A percentile compares a stretch with the other conserved stretches of the same genome.
Conservation (phyloP, 768 basidiomycete species). For the Sarcodon sp. region DNA sequence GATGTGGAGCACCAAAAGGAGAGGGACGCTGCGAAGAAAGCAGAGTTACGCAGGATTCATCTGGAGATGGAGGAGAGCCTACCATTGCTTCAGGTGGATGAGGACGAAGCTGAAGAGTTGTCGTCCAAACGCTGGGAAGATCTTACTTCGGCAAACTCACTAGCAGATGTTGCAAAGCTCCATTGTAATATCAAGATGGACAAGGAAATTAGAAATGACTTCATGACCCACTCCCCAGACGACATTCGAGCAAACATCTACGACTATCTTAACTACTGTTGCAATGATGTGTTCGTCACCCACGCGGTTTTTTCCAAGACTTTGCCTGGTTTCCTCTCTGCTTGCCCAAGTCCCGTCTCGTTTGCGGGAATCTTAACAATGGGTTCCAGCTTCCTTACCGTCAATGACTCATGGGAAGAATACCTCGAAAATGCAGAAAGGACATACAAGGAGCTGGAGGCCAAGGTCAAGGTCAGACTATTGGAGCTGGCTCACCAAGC, state of each 20-base stretch:
- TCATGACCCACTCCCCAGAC: slow-evolving; percentile 55
- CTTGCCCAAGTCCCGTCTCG: slow-evolving; percentile 86
- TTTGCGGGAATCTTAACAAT: slow-evolving; percentile 87
- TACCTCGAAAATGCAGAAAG: slow-evolving; percentile 73
- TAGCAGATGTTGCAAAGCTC: slow-evolving; percentile 83
- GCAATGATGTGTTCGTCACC: slow-evolving; percentile 73
- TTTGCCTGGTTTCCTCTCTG: slow-evolving; percentile 68
- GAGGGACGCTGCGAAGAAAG: slow-evolving; percentile 20
- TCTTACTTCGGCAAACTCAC: slow-evolving; percentile 81
- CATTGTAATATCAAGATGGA: slow-evolving; percentile 76
- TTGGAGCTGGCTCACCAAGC: slow-evolving; percentile 55
- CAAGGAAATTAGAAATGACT: slow-evolving; percentile 67
- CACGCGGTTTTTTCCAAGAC: slow-evolving; percentile 67
- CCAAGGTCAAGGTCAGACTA: slow-evolving; percentile 46
- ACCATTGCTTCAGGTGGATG: slow-evolving; percentile 26
- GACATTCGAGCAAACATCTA: slow-evolving; percentile 52
- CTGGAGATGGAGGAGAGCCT: slow-evolving; percentile 27
- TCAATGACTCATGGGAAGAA: slow-evolving; percentile 80
- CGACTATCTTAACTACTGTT: slow-evolving; percentile 77
- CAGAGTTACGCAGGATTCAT: slow-evolving; percentile 25
- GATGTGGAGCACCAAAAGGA: slow-evolving; percentile 24
- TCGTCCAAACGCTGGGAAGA: slow-evolving; percentile 77
- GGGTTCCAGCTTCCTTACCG: slow-evolving; percentile 85
- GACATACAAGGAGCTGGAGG: slow-evolving; percentile 59
- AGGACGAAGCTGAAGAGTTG: slow-evolving; percentile 28